Base-by-base conservation (phyloP, 805 yeast genomes). In the Candida ortonii region DNA sequence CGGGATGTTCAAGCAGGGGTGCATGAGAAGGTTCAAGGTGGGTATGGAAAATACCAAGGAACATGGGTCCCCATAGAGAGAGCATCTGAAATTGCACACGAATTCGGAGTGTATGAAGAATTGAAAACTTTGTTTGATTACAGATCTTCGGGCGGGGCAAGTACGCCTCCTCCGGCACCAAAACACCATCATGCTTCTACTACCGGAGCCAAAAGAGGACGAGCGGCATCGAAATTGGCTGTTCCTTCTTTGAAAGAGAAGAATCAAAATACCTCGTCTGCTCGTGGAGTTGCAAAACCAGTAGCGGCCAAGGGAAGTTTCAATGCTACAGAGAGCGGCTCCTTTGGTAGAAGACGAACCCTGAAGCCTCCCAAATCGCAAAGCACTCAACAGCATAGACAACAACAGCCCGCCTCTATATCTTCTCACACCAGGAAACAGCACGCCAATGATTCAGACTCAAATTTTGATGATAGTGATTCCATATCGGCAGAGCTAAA, bases 1-100 rank as follows among this genome's bases (percentile, higher is more conserved):
- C 78, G 83, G 51, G 96, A 89, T 44, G 95, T 90, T n/a, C 96
- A 90, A 54, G 74, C 73, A 25, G 95, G 95, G 5, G 62, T 69
- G 13, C 97, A 89, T 57, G 96, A 89, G 52, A 90, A 90, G 58
- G 87, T 89, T 15, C 97, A 89, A 60, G 97, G 97, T 43, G 97
- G 97, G 3, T 89, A 88, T 57, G 97, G 97, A 34, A 81, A 89
- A 54, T 90, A 88, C 60, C 97, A 90, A 60, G 97, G 96, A 12
- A 89, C 97, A 2, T 89, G 96, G 96, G 89, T 89, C 7, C 97
- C 97, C 0, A 61, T 85, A 43, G 77, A 71, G 6, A 76, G 84
- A 31, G 97, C 96, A 1, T 61, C 67, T 16, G 75, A 71, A 43
- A 71, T 86, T 36, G 86, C 90, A 1, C 65, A 67, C 31, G 78